Evolutionary conservation across 805 yeast species (phyloP).

Genomic region (Candida namnaoensis): DNA sequence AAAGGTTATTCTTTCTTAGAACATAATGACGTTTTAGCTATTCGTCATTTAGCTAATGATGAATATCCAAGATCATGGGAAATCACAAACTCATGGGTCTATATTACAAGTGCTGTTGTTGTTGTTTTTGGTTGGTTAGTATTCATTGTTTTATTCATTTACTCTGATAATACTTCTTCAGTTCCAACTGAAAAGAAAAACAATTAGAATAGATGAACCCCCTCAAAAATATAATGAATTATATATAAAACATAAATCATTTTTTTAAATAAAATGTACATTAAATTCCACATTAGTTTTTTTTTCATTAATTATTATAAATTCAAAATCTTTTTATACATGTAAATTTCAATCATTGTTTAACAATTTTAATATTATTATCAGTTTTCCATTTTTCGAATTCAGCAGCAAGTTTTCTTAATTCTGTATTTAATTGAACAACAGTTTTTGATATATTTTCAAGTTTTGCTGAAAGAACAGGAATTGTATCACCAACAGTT

Average conservation of each 20-base stretch:
- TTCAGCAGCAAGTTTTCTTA: slow-evolving; percentile 23
- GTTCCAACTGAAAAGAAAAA: slow-evolving; percentile 13
- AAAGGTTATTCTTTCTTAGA: slow-evolving; percentile 63
- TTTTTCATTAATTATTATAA: no score
- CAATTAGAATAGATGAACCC: slow-evolving; percentile 1
- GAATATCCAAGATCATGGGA: slow-evolving; percentile 92
- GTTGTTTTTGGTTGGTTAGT: slow-evolving; percentile 73
- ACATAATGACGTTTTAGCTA: slow-evolving; percentile 64
- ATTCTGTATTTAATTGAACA: slow-evolving; percentile 23
- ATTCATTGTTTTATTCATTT: slow-evolving; percentile 57
- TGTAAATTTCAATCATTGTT: slow-evolving; percentile 3
- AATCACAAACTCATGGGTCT: slow-evolving; percentile 90
- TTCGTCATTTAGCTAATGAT: slow-evolving; percentile 91
- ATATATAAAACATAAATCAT: background rate
- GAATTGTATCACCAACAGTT: slow-evolving; percentile 67
- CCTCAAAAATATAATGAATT: no score
- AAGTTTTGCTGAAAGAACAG: slow-evolving; percentile 48
- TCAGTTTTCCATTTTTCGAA: slow-evolving; percentile 33
- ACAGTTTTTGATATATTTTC: slow-evolving; percentile 33
- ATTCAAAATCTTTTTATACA: no score
- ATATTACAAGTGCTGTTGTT: slow-evolving; percentile 58
- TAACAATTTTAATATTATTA: slow-evolving; percentile 25
- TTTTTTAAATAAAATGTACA: background rate
- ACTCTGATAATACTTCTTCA: slow-evolving; percentile 8
- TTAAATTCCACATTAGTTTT: no score